These are phyloP conservation scores for Metschnikowia shivogae DNA, from an alignment of 805 yeast species.

Conservation along the genomic window DNA sequence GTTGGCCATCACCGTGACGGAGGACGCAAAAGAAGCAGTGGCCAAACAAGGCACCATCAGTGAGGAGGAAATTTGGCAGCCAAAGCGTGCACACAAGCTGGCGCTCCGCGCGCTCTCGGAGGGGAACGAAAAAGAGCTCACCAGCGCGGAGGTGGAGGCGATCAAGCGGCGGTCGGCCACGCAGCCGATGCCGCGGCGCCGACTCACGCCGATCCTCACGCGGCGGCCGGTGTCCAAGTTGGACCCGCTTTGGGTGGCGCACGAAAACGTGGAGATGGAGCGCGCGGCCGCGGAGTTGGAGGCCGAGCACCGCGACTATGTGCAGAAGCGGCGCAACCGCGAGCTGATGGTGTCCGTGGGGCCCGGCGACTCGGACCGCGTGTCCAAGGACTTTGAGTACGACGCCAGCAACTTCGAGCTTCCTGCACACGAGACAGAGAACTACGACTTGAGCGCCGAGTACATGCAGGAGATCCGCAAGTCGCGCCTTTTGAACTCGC, in stretches of 20 bases:
- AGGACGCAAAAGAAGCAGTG: conserved; percentile 20
- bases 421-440: conserved; percentile 35
- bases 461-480: conserved; percentile 43
- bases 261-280: conserved; percentile 44
- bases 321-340: conserved; percentile 19
- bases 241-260: conserved; percentile 53
- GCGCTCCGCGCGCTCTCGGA: conserved; percentile 37
- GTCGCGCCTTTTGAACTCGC: conserved; percentile 42
- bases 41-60: conserved; percentile 5
- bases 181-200: conserved; percentile 31
- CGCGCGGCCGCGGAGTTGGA: conserved; percentile 41
- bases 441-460: conserved; percentile 38
- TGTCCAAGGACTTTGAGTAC: conserved; percentile 17
- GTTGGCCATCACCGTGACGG: conserved; percentile 34
- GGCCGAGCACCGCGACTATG: conserved; percentile 27
- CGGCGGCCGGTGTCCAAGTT: conserved; percentile 54
- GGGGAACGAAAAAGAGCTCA: conserved; percentile 33
- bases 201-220: conserved; percentile 38
- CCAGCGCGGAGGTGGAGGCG: conserved; percentile 42
- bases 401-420: conserved; percentile 24
- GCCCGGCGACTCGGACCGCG: conserved; percentile 19
- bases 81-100: conserved; percentile 30
- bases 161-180: conserved; percentile 46
- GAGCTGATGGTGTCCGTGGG: conserved; percentile 35
- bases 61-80: conserved; percentile 31